Evolutionary conservation across 2,329 filamentous ascomycete genomes (phyloP), one percentile per base, ranked within the genome.

Genomic region (Albophoma yamanashiensis): DNA sequence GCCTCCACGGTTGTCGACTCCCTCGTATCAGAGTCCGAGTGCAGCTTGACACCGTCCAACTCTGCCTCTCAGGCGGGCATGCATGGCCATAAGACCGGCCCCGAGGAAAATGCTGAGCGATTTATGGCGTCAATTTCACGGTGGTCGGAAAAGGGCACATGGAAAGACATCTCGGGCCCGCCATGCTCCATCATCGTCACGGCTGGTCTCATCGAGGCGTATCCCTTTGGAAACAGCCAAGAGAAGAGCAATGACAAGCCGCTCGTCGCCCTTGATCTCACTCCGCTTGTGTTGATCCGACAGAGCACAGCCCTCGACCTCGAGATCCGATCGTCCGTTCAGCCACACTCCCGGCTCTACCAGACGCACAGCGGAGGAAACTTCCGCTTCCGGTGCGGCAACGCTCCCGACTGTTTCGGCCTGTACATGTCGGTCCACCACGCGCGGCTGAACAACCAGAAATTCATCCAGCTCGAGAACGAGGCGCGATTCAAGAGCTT

Each of bases 271-370:
- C 83, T 97, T 40, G 91, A 96, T 69, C 84, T 99, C 50, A 97
- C 93, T 0, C 94, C 94, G 0, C 79, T 96, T 43, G 93, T 97
- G 9, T 89, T 92, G 65, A 86, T 97, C 62, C 86, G 93, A 63
- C 89, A 93, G 68, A 94, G 92, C 67, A 99, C 92, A 27, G 90
- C 89, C 4, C 84, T 99, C 39, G 94, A 99, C 71, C 90, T 99
- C 59, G 94, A 95, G 65, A 91, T 99, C 64, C 89, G 92, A 57
- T 97, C 93, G 8, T 91, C 91, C 1, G 89, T 92, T 34, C 89
- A 89, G 52, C 73, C 80, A 27, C 80, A 89, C 63, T 92, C 89
- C 6, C 84, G 85, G 66, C 82, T 96, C 60, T 82, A 80, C 61
- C 82, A 76, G 76, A 69, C 68, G 17, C 82, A 87, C 57, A 87